These are phyloP conservation scores for Thuidium tamariscinum DNA, from an alignment of 225 moss, liverwort and hornwort genomes.

Conservation along the genomic window DNA sequence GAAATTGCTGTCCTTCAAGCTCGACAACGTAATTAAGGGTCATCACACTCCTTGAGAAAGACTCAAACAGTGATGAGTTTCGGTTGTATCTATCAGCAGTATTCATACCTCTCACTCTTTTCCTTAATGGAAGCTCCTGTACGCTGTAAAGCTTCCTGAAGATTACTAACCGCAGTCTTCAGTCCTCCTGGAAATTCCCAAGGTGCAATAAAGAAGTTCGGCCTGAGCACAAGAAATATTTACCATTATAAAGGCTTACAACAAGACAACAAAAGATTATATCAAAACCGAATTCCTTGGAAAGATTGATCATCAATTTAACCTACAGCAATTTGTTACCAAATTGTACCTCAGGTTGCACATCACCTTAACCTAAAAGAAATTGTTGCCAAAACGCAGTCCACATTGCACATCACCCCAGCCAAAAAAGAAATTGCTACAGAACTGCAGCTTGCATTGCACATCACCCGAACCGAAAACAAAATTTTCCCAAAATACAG, in stretches of 20 bases:
- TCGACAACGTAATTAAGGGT: not conserved
- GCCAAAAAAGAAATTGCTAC: not conserved
- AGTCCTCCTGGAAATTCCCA: constrained; percentile 88
- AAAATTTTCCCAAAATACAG: not conserved
- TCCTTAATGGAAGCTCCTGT: constrained; percentile 64
- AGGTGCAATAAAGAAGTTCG: constrained; percentile 80
- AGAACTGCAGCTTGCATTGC: not conserved
- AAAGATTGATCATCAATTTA: not conserved
- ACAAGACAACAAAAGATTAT: not conserved
- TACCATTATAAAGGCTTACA: not conserved
- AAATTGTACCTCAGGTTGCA: not conserved
- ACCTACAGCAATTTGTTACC: not conserved
- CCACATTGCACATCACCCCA: not conserved
- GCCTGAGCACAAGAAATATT: constrained; percentile 13
- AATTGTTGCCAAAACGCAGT: not conserved
- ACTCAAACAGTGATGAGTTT: not conserved
- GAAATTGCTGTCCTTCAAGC: not conserved
- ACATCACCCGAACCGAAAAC: not conserved
- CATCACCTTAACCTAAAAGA: not conserved
- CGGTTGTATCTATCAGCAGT: not conserved
- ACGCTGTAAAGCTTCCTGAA: constrained; percentile 35
- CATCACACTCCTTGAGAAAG: not conserved
- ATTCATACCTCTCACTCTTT: constrained; percentile 55
- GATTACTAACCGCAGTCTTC: constrained; percentile 32
- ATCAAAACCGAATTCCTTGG: not conserved